Conservation (phyloP, 495 filamentous ascomycete genomes). For the Aspergillus ellipticus region DNA sequence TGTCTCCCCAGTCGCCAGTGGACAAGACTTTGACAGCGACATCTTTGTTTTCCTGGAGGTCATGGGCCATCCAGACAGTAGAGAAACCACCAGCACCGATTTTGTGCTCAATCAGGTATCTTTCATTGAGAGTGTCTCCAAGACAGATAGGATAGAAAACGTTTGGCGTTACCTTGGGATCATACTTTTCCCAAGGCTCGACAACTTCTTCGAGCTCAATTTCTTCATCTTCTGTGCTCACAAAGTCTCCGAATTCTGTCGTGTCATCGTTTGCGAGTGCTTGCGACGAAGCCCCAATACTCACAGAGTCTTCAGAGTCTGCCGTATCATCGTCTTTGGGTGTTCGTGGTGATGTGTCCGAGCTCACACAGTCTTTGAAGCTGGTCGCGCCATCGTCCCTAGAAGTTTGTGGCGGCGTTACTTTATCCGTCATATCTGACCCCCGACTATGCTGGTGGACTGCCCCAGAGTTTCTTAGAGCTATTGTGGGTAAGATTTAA, state of each 20-base stretch:
- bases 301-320: too few relatives aligned
- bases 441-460: too few relatives aligned
- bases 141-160: slow-evolving; percentile 18
- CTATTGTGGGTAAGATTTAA: too few relatives aligned
- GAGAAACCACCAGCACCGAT: slow-evolving; percentile 84
- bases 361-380: too few relatives aligned
- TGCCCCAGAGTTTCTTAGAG: too few relatives aligned
- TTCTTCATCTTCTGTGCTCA: slow-evolving; percentile 6
- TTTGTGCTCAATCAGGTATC: slow-evolving; percentile 81
- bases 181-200: slow-evolving; percentile 9
- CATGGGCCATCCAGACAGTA: slow-evolving; percentile 68
- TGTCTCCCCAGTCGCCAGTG: slow-evolving; percentile 16
- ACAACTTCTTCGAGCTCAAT: slow-evolving; percentile 5
- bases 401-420: too few relatives aligned
- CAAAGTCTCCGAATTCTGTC: slow-evolving; percentile 15
- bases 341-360: too few relatives aligned
- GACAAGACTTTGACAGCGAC: slow-evolving; percentile 29
- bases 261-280: too few relatives aligned
- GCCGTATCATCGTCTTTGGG: too few relatives aligned
- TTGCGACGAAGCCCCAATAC: too few relatives aligned
- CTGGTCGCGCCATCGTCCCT: too few relatives aligned
- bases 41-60: slow-evolving; percentile 25
- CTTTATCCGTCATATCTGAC: too few relatives aligned
- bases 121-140: slow-evolving; percentile 51
- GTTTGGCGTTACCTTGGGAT: slow-evolving; percentile 4